Evolutionary conservation across 2,329 filamentous ascomycete species (phyloP), one percentile per base, ranked within the genome.

Genomic region (Ophiostoma sp.): DNA sequence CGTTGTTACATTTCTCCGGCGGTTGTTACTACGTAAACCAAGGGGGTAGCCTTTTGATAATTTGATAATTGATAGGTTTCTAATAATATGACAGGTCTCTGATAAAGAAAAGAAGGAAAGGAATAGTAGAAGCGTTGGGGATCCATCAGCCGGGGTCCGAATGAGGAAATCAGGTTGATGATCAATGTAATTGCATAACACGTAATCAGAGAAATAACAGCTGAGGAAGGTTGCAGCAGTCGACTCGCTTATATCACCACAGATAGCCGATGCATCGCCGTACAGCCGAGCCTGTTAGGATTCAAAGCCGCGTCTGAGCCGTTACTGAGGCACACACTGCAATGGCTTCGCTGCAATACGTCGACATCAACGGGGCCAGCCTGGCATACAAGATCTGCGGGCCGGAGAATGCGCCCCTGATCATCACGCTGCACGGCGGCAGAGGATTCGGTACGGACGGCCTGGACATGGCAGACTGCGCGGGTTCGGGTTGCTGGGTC

Each of bases 341-440:
- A 41, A 67, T 67, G 66, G 66, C 55, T 9, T 16, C 63, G 6
- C n/a, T 64, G 5, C 55, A 75, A 0, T 76, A 74, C 40, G 73
- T 76, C 16, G 66, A 75, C 1, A 75, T 78, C 63, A 78, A 79
- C 65, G 75, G 75, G 2, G 77, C 77, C 9, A 70, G 70, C 4
- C 71, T 79, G 41, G 76, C 75, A 6, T 78, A 78, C 49, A 73
- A 72, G 4, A 62, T 78, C 1, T 69, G 71, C 38, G 77, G 77
- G 0, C 75, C 76, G 0, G 71, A 72, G 5, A 49, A 73, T 38
- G 76, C 74, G 2, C 77, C 76, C 9, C 71, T 79, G 8, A 70
- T 79, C 64, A 78, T 79, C 36, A 78, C 77, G 0, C 73, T 79
- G 4, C 77, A 79, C 64, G 77, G 78, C 8, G 78, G 78, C 1